Evolutionary conservation across 2,329 filamentous ascomycete species (phyloP).

Genomic region (Pestalotiopsis sp.): DNA sequence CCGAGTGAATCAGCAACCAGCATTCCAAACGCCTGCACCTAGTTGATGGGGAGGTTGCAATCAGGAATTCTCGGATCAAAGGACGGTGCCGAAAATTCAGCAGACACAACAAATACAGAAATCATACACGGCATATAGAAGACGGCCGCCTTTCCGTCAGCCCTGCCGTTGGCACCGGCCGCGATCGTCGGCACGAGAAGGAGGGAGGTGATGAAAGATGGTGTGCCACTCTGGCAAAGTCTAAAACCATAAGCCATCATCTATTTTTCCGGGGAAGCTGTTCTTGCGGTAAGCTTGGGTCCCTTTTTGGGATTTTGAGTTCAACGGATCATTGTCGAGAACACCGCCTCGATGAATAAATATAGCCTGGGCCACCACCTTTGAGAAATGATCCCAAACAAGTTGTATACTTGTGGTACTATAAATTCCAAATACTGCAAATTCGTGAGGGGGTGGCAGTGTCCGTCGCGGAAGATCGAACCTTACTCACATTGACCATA

Average conservation of each 20-base stretch:
- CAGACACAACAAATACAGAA: background rate
- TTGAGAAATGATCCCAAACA: background rate
- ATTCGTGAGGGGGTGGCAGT: too few relatives aligned
- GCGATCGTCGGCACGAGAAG: background rate
- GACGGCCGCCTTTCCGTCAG: background rate
- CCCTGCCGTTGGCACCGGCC: background rate
- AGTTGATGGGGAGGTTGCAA: background rate
- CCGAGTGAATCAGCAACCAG: background rate
- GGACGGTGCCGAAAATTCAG: background rate
- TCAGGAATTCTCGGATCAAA: background rate
- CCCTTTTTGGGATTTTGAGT: background rate
- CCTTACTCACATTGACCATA: too few relatives aligned
- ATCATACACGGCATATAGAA: background rate
- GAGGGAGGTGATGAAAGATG: background rate
- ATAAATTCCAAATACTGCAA: too few relatives aligned
- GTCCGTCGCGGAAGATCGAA: too few relatives aligned
- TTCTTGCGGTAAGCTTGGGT: background rate
- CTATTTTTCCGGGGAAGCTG: background rate
- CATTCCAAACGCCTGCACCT: background rate
- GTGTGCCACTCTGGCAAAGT: background rate
- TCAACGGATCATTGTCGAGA: background rate
- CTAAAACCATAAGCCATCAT: background rate
- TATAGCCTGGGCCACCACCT: background rate
- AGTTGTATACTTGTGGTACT: background rate
- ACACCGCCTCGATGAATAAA: background rate